Conservation (phyloP, 169 alveolate genomes). For the Plasmodium relictum region DNA sequence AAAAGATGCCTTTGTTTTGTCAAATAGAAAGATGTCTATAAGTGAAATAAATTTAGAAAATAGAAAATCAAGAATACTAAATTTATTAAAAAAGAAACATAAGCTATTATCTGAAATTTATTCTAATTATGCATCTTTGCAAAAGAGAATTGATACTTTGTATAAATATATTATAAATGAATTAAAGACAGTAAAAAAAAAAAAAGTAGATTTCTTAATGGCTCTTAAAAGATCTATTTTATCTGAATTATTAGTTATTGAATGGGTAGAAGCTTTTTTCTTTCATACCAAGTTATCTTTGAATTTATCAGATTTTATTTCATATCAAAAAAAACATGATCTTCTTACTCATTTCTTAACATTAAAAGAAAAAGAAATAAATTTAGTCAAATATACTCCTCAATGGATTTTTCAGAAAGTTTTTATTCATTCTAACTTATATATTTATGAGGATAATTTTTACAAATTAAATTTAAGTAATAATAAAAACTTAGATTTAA, state of each 20-base stretch:
- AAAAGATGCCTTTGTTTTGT: slow-evolving; percentile 90
- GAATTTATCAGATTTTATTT: slow-evolving; percentile 43
- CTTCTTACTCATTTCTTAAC: slow-evolving; percentile 31
- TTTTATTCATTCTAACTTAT: slow-evolving; percentile 25
- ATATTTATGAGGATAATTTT: slow-evolving; percentile 59
- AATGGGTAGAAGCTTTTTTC: slow-evolving; percentile 90
- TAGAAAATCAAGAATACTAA: slow-evolving; percentile 81
- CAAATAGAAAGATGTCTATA: slow-evolving; percentile 84
- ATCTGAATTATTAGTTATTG: slow-evolving; percentile 87
- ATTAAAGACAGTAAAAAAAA: slow-evolving; percentile 82
- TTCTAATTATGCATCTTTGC: slow-evolving; percentile 88
- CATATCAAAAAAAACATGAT: slow-evolving; percentile 69
- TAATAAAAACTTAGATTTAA: background rate
- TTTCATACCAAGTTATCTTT: slow-evolving; percentile 64
- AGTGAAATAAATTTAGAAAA: slow-evolving; percentile 84
- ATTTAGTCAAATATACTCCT: slow-evolving; percentile 58
- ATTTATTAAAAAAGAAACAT: slow-evolving; percentile 86
- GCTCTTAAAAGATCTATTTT: slow-evolving; percentile 89
- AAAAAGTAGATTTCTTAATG: slow-evolving; percentile 85
- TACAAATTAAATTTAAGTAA: slow-evolving; percentile 16
- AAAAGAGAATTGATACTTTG: slow-evolving; percentile 87
- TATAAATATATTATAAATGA: slow-evolving; percentile 85
- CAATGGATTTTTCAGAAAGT: slow-evolving; percentile 59
- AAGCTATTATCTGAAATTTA: slow-evolving; percentile 86
- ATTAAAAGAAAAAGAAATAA: background rate